Conservation (phyloP, 768 basidiomycete species). For the Suillus alpinus region DNA sequence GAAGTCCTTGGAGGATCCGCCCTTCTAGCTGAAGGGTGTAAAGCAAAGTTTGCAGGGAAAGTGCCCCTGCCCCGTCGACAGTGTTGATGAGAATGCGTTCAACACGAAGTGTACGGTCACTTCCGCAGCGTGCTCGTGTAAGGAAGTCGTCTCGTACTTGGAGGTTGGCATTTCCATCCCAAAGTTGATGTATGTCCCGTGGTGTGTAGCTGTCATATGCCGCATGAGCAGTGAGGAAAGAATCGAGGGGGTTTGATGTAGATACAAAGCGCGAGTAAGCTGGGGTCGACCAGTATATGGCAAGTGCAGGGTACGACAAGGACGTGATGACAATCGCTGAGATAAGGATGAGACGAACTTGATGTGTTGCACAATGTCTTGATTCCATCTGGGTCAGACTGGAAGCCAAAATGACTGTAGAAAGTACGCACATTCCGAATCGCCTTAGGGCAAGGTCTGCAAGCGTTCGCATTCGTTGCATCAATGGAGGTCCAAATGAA, state of each 20-base stretch:
- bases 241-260: constrained; percentile 57
- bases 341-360: constrained; percentile 84
- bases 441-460: constrained; percentile 58
- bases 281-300: constrained; percentile 75
- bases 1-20: constrained; percentile 45
- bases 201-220: constrained; percentile 53
- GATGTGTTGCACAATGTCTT: constrained; percentile 88
- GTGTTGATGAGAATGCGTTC: constrained; percentile 66
- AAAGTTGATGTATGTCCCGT: constrained; percentile 67
- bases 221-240: constrained; percentile 53
- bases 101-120: constrained; percentile 67
- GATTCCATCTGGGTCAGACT: constrained; percentile 6
- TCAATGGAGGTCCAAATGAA: constrained; percentile 15
- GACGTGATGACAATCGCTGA: constrained; percentile 86
- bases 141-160: constrained; percentile 69
- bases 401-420: constrained; percentile 2
- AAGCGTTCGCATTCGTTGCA: constrained; percentile 36
- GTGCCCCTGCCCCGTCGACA: constrained; percentile 43
- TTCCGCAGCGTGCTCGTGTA: constrained; percentile 67
- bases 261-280: constrained; percentile 55
- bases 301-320: constrained; percentile 87
- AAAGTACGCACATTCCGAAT: constrained; percentile 73
- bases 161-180: constrained; percentile 63
- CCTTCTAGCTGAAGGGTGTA: constrained; percentile 65
- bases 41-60: constrained; percentile 60